Conservation (phyloP, 164 flowering plant genomes). For the Protea cynaroides region DNA sequence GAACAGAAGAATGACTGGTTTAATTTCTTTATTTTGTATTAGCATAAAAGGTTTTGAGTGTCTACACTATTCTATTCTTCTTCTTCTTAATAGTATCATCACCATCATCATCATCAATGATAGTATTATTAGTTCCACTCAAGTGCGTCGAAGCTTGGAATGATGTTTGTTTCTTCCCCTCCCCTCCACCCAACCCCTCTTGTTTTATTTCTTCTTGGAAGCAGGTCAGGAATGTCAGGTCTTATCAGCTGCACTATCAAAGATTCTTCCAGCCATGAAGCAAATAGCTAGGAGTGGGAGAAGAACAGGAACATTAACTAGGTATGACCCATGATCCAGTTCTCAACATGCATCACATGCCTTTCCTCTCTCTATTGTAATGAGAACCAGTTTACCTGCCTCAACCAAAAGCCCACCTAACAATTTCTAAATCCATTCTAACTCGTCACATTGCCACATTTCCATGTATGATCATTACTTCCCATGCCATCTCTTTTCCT, state of each 20-base stretch:
- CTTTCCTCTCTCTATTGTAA: not conserved
- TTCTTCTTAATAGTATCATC: not conserved
- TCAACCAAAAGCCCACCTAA: slow-evolving; percentile 21
- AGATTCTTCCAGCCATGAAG: slow-evolving; percentile 31
- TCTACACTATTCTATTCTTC: not conserved
- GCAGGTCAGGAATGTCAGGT: slow-evolving; percentile 23
- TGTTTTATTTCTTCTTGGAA: slow-evolving; percentile 4
- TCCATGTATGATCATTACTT: slow-evolving; percentile 27
- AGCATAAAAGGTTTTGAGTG: not conserved
- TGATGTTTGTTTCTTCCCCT: slow-evolving; percentile 7
- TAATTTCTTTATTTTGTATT: slow-evolving; percentile 6
- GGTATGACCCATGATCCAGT: slow-evolving; percentile 13
- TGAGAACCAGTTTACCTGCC: slow-evolving; percentile 15
- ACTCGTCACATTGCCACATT: slow-evolving; percentile 9
- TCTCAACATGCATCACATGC: slow-evolving; percentile 1
- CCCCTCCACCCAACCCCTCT: not conserved
- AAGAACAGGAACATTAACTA: slow-evolving; percentile 10
- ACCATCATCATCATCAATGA: no score
- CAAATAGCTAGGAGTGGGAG: slow-evolving; percentile 7
- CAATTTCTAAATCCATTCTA: slow-evolving; percentile 17
- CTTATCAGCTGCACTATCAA: slow-evolving; percentile 18
- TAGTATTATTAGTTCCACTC: not conserved
- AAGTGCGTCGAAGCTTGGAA: slow-evolving; percentile 9
- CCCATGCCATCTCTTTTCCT: slow-evolving; percentile 14
- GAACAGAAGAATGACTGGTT: slow-evolving; percentile 5